Evolutionary conservation across 2,329 filamentous ascomycete genomes (phyloP), one percentile per base, ranked within the genome.

Genomic region (Coniochaeta pulveracea): DNA sequence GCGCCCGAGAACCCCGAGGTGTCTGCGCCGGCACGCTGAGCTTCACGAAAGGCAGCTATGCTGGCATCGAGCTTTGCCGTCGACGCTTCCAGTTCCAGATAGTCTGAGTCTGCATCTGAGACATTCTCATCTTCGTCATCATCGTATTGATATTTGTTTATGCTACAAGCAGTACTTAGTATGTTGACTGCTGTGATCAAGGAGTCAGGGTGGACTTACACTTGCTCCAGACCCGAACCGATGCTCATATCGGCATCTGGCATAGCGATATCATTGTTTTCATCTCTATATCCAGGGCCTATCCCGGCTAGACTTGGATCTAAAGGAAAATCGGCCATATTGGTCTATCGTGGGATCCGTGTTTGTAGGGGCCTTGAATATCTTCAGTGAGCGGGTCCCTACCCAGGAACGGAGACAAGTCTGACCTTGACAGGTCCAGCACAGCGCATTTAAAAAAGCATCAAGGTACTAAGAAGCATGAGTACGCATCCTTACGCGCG

Each of bases 61-160:
- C 51, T 51, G 21, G 47, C 48, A 28, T 60, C 52, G 33, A 59
- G 53, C 31, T 57, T 54, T 16, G 47, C 53, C 34, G 61, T 57
- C 26, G 56, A 51, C 22, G 52, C 53, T 33, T 53, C 49, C 11
- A 61, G 53, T 32, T 60, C 55, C 9, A 51, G 51, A 29, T 57
- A 56, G 38, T 63, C 61, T 7, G 60, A 61, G 41, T 63, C 58
- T 12, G 50, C 54, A 32, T 59, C 54, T 6, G 52, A 57, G n/a
- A 49, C 42, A 34, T 53, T 45, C 37, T 40, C 44, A 4, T 36
- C 41, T 9, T 39, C 42, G 10, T 46, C 38, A 15, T 49, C 46
- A 3, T 44, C 40, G 26, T 44, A 39, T 34, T 22, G 30, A 15
- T 14, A 24, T 16, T 33, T n/a, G n/a, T n/a, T n/a, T n/a, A n/a